Evolutionary conservation across 2,329 filamentous ascomycete species (phyloP).

Genomic region (Ophiosphaerella narmari): DNA sequence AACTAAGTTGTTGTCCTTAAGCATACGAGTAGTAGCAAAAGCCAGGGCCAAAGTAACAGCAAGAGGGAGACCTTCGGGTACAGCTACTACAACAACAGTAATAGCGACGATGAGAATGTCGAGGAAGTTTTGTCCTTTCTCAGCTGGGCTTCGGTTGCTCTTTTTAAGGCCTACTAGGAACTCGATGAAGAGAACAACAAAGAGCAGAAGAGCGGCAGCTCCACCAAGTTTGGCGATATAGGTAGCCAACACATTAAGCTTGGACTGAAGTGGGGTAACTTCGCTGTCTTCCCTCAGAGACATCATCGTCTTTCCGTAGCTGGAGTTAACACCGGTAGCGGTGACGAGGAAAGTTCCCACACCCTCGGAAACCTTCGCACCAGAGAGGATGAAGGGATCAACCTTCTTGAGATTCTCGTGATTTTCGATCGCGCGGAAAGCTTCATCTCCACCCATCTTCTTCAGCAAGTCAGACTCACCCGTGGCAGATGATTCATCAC

Average conservation of each 20-base stretch:
- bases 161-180: conserved; percentile 72
- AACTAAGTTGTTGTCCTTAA: conserved; percentile 73
- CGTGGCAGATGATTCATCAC: conserved; percentile 74
- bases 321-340: conserved; percentile 73
- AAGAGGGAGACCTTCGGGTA: conserved; percentile 68
- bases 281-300: conserved; percentile 76
- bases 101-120: conserved; percentile 68
- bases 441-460: conserved; percentile 69
- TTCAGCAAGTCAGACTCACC: conserved; percentile 75
- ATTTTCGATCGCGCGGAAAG: conserved; percentile 67
- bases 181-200: conserved; percentile 83
- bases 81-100: conserved; percentile 71
- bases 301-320: conserved; percentile 78
- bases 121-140: conserved; percentile 75
- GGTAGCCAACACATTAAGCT: conserved; percentile 76
- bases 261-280: conserved; percentile 77
- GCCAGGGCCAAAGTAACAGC: conserved; percentile 71
- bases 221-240: conserved; percentile 81
- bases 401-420: conserved; percentile 67
- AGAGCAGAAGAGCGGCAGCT: conserved; percentile 76
- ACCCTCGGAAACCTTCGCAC: conserved; percentile 76
- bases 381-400: conserved; percentile 87
- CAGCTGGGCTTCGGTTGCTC: conserved; percentile 61
- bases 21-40: conserved; percentile 69
- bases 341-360: conserved; percentile 78